phyloP scores from a whole-genome alignment of 805 yeast species.

The Kluyveromyces aestuarii region DNA sequence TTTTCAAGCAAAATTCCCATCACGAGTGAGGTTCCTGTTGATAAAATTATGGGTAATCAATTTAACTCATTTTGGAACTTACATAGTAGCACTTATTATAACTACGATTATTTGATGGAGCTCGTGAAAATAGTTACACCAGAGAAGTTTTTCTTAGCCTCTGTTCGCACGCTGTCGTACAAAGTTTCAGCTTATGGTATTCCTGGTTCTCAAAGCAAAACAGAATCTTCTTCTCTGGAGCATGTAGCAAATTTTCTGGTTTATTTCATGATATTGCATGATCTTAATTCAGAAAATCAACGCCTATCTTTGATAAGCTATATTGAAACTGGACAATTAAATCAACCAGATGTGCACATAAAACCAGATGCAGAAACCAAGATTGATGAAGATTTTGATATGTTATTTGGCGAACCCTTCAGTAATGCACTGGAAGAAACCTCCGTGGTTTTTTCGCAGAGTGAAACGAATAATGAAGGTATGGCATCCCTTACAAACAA shows the following conservation, averaged over 20 bases:
- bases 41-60: constrained; percentile 27
- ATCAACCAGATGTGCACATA: constrained; percentile 4
- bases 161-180: constrained; percentile 18
- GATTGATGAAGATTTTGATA: constrained; percentile 28
- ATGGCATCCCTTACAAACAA: not conserved
- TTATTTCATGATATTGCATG: constrained; percentile 24
- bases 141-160: constrained; percentile 18
- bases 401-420: constrained; percentile 26
- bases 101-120: constrained; percentile 23
- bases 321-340: constrained; percentile 11
- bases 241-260: constrained; percentile 23
- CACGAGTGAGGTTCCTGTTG: constrained; percentile 22
- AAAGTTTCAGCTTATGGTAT: constrained; percentile 19
- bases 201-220: constrained; percentile 18
- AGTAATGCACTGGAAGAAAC: not conserved
- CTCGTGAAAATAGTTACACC: constrained; percentile 24
- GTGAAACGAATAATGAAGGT: not conserved
- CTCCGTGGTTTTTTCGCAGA: not conserved
- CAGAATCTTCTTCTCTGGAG: constrained; percentile 15
- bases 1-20: constrained; percentile 19
- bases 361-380: constrained; percentile 10
- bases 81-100: constrained; percentile 30
- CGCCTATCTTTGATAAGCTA: constrained; percentile 16
- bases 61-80: constrained; percentile 29
- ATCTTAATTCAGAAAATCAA: constrained; percentile 17